Percentiles rank a stretch among this genome's conserved stretches.
phyloP scores from a whole-genome alignment of 1,139 yeast genomes.

The Debaryomycetaceae sp. region DNA sequence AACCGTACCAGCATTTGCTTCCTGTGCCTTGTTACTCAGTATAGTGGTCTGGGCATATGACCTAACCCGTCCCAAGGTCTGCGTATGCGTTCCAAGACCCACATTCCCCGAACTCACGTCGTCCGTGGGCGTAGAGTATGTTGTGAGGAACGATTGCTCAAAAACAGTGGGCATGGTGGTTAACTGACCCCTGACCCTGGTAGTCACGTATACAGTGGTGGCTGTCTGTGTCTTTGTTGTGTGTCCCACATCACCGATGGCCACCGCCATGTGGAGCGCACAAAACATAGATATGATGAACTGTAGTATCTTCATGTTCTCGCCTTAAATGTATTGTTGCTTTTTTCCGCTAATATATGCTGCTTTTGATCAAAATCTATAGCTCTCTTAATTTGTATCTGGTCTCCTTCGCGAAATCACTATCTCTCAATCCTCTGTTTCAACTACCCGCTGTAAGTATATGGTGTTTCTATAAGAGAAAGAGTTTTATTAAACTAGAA shows the following conservation, averaged over 20 bases:
- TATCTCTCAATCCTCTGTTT: too few species aligned
- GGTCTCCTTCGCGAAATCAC: too few species aligned
- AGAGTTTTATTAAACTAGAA: not conserved
- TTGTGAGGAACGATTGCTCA: constrained; percentile 30
- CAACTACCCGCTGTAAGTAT: not conserved
- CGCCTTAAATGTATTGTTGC: too few species aligned
- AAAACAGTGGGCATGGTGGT: constrained; percentile 26
- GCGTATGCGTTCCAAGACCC: constrained; percentile 36
- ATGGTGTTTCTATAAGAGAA: not conserved
- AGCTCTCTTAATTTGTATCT: too few species aligned
- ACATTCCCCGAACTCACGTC: constrained; percentile 26
- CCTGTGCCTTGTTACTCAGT: constrained; percentile 6
- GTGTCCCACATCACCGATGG: constrained; percentile 13
- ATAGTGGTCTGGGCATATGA: constrained; percentile 30
- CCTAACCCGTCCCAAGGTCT: constrained; percentile 32
- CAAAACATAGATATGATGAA: not conserved
- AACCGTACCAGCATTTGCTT: constrained; percentile 2
- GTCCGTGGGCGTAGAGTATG: constrained; percentile 19
- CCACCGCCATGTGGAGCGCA: not conserved
- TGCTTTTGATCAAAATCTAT: too few species aligned
- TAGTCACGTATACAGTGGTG: constrained; percentile 34
- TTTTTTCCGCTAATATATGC: too few species aligned
- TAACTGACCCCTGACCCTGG: constrained; percentile 28
- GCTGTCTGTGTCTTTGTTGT: constrained; percentile 13
- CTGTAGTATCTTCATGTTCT: not conserved